Conservation (phyloP, 1,284 basidiomycete species). For the Puccinia hordei region DNA sequence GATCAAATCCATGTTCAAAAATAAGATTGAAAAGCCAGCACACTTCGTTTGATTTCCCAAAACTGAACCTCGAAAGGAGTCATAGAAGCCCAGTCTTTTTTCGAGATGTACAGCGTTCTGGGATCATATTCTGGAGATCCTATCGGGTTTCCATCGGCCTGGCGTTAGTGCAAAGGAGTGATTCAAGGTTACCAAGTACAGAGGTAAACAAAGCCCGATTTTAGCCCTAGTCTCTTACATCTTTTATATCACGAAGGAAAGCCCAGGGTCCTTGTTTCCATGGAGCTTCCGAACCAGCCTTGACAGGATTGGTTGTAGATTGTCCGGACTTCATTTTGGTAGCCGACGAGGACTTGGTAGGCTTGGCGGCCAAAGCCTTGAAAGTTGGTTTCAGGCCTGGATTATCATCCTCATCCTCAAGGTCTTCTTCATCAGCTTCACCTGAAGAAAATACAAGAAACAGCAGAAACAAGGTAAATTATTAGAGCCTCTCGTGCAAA, state of each 20-base stretch:
- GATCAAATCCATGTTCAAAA: background rate
- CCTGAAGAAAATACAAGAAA: background rate
- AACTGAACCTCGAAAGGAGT: constrained; percentile 49
- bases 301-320: constrained; percentile 23
- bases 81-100: constrained; percentile 76
- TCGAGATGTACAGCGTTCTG: constrained; percentile 81
- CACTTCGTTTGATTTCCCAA: constrained; percentile 51
- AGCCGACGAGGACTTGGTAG: constrained; percentile 19
- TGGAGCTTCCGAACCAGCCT: constrained; percentile 7
- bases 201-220: background rate
- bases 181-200: background rate
- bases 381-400: background rate
- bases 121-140: constrained; percentile 88
- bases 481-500: background rate
- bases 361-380: background rate
- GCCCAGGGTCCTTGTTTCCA: constrained; percentile 49
- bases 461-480: too few species aligned
- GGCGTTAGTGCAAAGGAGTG: constrained; percentile 29
- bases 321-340: background rate
- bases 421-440: constrained; percentile 12
- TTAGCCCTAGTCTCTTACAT: constrained; percentile 17
- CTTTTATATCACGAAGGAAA: constrained; percentile 46
- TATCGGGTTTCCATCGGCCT: constrained; percentile 81
- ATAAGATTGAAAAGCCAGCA: background rate
- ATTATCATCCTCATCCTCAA: constrained; percentile 33